Percentiles rank a stretch among this genome's conserved stretches.
Evolutionary conservation across 2,329 filamentous ascomycete species (phyloP).

Genomic region (Ophiostoma piceae): DNA sequence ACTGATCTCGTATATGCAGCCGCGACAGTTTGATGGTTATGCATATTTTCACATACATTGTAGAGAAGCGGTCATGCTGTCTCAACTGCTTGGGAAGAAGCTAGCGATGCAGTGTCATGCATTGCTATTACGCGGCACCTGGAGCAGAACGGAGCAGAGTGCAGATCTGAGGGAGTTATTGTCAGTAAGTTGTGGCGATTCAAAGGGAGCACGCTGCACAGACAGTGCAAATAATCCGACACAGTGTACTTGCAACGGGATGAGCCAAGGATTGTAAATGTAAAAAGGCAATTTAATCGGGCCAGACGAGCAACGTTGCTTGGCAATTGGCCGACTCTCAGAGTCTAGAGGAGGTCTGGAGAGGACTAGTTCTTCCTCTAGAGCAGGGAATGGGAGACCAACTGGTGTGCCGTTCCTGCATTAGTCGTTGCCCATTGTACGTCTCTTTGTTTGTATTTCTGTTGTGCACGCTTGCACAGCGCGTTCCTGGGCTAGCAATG

Average conservation of each 20-base stretch:
- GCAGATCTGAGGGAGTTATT: background rate
- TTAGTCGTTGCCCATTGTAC: background rate
- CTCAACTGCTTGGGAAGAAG: background rate
- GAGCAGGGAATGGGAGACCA: background rate
- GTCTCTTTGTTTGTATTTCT: background rate
- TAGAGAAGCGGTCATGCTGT: background rate
- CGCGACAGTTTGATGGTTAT: background rate
- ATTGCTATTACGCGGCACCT: background rate
- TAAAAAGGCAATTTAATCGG: background rate
- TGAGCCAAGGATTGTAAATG: background rate
- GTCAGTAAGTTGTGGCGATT: background rate
- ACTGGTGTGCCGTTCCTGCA: constrained; percentile 10
- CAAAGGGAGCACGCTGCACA: too few relatives aligned
- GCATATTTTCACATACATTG: background rate
- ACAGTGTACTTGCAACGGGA: background rate
- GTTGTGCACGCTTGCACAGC: constrained; percentile 3
- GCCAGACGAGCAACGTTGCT: background rate
- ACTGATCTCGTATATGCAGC: constrained; percentile 2
- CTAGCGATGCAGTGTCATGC: background rate
- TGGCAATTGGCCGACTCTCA: background rate
- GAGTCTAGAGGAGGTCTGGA: background rate
- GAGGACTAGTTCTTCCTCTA: too few relatives aligned
- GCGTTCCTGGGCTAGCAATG: background rate
- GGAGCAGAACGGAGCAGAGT: background rate
- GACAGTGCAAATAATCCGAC: background rate